Conservation (phyloP, 495 filamentous ascomycete species). For the Penicillium cosmopolitanum region DNA sequence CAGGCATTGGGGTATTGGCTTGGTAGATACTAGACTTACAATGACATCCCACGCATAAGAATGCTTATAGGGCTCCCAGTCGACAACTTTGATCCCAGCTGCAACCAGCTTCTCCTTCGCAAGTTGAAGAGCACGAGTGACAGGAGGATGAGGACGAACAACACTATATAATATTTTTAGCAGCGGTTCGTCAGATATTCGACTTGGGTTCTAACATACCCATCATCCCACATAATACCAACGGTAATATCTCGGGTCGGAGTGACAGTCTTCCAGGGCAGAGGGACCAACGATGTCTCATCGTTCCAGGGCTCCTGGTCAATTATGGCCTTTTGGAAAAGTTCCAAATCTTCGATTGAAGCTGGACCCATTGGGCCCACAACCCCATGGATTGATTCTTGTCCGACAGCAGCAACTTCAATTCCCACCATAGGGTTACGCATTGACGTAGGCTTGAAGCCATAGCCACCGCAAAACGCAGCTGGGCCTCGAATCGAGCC, state of each 20-base stretch:
- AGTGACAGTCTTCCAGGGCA: slow-evolving; percentile 58
- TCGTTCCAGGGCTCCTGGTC: slow-evolving; percentile 63
- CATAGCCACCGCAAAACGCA: slow-evolving; percentile 61
- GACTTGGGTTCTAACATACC: slow-evolving; percentile 23
- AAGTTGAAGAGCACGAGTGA: slow-evolving; percentile 60
- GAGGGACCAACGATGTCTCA: slow-evolving; percentile 60
- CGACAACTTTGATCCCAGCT: slow-evolving; percentile 59
- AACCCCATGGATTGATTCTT: slow-evolving; percentile 62
- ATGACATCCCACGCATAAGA: slow-evolving; percentile 63
- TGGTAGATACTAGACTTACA: slow-evolving; percentile 27
- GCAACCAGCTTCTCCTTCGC: slow-evolving; percentile 57
- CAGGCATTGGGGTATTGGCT: not conserved
- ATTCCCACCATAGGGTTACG: slow-evolving; percentile 53
- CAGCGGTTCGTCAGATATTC: not conserved
- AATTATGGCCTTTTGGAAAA: slow-evolving; percentile 66
- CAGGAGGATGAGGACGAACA: slow-evolving; percentile 68
- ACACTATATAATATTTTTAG: slow-evolving; percentile 11
- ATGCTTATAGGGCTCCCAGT: slow-evolving; percentile 69
- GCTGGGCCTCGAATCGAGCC: slow-evolving; percentile 65
- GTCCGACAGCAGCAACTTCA: slow-evolving; percentile 52
- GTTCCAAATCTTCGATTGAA: slow-evolving; percentile 62
- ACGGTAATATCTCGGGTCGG: slow-evolving; percentile 59
- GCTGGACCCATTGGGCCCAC: slow-evolving; percentile 64
- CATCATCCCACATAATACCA: slow-evolving; percentile 72
- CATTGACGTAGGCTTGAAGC: slow-evolving; percentile 58